These are phyloP conservation scores for Gentiana macrophylla DNA, from an alignment of 257 asterid genomes.

Conservation along the genomic window DNA sequence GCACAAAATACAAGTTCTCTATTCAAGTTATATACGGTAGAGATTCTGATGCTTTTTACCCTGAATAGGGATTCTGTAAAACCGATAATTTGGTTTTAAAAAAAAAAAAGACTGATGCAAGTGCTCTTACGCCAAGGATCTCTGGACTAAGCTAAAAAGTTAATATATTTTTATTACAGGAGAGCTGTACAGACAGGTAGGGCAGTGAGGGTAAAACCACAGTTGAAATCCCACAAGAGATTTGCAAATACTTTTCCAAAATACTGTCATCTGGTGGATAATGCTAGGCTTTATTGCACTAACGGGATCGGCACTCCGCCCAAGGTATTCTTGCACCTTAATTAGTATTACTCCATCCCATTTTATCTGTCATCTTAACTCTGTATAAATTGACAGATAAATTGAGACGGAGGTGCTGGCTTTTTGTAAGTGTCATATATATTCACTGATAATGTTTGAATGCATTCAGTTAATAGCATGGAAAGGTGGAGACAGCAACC, in stretches of 20 bases:
- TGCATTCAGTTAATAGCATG: conserved; percentile 72
- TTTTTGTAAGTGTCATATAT: no score
- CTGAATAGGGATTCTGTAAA: background rate
- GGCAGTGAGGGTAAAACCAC: conserved; percentile 87
- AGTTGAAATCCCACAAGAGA: conserved; percentile 80
- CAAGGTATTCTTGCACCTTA: conserved; percentile 22
- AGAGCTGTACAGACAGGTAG: conserved; percentile 79
- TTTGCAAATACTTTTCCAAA: conserved; percentile 66
- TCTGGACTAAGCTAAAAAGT: background rate
- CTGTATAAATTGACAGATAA: no score
- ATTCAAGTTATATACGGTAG: no score
- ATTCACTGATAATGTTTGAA: background rate
- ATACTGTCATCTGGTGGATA: conserved; percentile 69
- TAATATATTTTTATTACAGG: conserved; percentile 25
- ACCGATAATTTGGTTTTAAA: background rate
- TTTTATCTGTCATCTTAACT: no score
- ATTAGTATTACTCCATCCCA: no score
- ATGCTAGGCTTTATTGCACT: conserved; percentile 74
- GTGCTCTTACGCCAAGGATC: no score
- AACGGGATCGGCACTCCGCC: conserved; percentile 55
- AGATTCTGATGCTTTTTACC: background rate
- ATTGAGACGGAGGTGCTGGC: no score
- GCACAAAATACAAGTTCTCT: no score
- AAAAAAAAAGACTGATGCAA: background rate
- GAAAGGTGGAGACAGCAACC: conserved; percentile 71